These are phyloP conservation scores for Vitis rotundifolia DNA, from an alignment of 164 flowering plant species.

Conservation along the genomic window DNA sequence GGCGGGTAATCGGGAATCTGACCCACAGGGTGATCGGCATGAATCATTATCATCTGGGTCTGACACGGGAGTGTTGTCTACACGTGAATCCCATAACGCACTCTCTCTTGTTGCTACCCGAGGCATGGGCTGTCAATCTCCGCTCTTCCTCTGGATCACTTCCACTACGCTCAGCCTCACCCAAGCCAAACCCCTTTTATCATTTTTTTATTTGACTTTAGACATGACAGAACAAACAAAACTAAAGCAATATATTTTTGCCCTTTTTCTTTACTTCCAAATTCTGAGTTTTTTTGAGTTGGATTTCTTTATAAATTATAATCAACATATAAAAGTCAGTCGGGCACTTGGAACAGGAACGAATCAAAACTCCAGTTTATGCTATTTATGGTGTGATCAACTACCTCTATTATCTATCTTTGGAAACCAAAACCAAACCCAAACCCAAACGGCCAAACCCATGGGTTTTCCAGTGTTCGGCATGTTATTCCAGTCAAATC, in stretches of 20 bases:
- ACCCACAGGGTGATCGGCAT: neutral
- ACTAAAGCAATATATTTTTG: too few relatives aligned
- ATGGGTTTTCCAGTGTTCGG: neutral
- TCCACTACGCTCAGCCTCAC: neutral
- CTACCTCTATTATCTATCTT: too few relatives aligned
- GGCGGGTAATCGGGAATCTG: conserved; percentile 1
- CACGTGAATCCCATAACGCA: conserved; percentile 31
- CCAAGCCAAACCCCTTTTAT: neutral
- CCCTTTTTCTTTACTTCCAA: too few relatives aligned
- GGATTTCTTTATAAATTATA: neutral
- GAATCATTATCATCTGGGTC: neutral
- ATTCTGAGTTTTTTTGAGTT: neutral
- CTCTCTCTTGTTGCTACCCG: conserved; percentile 4
- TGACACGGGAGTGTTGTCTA: neutral
- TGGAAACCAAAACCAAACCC: neutral
- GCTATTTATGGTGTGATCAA: neutral
- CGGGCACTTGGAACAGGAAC: neutral
- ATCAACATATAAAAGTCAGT: conserved; percentile 1
- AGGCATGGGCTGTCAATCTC: conserved; percentile 6
- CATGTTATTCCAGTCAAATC: neutral
- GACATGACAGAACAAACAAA: too few relatives aligned
- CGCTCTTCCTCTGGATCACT: neutral
- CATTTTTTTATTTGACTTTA: neutral
- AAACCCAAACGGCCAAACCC: neutral
- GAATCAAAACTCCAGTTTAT: conserved; percentile 3